Conservation (phyloP, 768 basidiomycete species). For the Ramaria sp. region DNA sequence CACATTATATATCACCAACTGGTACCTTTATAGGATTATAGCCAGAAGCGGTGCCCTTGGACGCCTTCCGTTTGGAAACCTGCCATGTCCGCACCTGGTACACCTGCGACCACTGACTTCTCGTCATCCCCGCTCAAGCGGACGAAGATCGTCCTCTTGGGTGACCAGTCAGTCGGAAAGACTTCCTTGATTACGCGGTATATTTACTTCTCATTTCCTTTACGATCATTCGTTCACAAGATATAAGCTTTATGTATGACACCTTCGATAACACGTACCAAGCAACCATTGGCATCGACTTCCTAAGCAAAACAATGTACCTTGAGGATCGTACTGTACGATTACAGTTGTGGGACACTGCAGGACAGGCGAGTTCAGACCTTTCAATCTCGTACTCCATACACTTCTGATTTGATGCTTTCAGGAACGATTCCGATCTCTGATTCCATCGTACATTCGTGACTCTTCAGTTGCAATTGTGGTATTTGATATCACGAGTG, state of each 20-base stretch:
- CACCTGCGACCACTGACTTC: constrained; percentile 73
- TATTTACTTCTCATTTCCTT: constrained; percentile 16
- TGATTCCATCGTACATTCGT: constrained; percentile 98
- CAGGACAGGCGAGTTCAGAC: constrained; percentile 60
- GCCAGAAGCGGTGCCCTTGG: neutral
- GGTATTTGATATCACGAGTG: constrained; percentile 98
- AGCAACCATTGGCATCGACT: constrained; percentile 97
- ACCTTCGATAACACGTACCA: constrained; percentile 99
- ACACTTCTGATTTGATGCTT: neutral
- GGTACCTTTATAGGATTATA: neutral
- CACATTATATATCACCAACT: neutral
- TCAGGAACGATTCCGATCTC: constrained; percentile 91
- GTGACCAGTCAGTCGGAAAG: constrained; percentile 98
- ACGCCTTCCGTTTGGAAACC: neutral
- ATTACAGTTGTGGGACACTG: constrained; percentile 97
- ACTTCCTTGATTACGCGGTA: constrained; percentile 95
- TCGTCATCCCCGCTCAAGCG: constrained; percentile 77
- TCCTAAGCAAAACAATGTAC: constrained; percentile 99
- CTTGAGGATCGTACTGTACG: constrained; percentile 96
- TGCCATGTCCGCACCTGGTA: constrained; percentile 17
- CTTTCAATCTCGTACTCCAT: neutral
- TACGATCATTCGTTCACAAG: neutral
- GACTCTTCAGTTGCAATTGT: constrained; percentile 99
- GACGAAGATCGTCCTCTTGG: constrained; percentile 92
- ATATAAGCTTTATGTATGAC: constrained; percentile 89